Conservation (phyloP, 148 eudicot genomes). For the Selenicereus undatus region DNA sequence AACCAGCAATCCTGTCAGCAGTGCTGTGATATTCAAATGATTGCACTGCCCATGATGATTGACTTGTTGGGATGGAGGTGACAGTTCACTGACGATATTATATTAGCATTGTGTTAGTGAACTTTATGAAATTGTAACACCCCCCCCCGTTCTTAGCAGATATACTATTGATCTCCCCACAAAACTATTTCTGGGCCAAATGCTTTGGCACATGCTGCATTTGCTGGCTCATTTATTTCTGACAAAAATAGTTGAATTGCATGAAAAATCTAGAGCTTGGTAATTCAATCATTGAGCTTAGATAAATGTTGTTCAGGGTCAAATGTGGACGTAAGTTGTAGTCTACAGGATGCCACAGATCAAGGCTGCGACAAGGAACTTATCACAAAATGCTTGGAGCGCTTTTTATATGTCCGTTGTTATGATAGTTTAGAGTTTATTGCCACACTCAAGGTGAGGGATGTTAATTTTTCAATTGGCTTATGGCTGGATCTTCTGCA, state of each 20-base stretch:
- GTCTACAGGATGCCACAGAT: slow-evolving; percentile 23
- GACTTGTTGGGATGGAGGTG: no score
- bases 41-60: no score
- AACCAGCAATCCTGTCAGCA: no score
- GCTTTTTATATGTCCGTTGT: slow-evolving; percentile 76
- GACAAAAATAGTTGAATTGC: neutral
- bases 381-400: slow-evolving; percentile 63
- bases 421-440: slow-evolving; percentile 80
- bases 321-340: slow-evolving; percentile 20
- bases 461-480: neutral
- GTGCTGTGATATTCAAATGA: no score
- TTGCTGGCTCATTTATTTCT: neutral
- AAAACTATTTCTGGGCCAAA: no score
- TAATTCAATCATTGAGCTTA: neutral
- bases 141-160: no score
- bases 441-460: slow-evolving; percentile 71
- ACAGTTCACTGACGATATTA: no score
- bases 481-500: neutral
- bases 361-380: slow-evolving; percentile 48
- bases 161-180: no score
- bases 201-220: neutral
- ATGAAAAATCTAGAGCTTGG: neutral
- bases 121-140: no score
- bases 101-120: no score
- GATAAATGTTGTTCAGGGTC: slow-evolving; percentile 28